phyloP scores from a whole-genome alignment of 805 yeast species.

The Candida odintsovae region DNA sequence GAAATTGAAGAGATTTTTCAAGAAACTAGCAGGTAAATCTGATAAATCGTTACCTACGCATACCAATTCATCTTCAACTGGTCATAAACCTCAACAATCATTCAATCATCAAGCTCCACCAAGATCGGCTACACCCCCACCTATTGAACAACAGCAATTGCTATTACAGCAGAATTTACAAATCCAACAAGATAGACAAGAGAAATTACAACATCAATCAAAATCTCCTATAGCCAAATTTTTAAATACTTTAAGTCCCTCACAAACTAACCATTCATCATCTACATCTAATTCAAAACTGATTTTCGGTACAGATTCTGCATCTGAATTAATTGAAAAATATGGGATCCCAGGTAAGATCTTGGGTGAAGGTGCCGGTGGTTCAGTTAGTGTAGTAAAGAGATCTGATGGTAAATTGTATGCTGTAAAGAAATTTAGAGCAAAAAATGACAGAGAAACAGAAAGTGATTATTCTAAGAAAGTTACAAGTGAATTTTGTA shows the following conservation, averaged over 20 bases:
- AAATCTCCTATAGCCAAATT: conserved; percentile 19
- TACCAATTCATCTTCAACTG: conserved; percentile 11
- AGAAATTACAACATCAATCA: conserved; percentile 4
- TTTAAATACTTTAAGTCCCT: conserved; percentile 17
- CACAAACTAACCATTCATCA: conserved; percentile 12
- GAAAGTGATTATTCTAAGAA: conserved; percentile 68
- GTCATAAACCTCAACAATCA: conserved; percentile 2
- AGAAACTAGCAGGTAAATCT: conserved; percentile 31
- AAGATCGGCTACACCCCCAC: neutral
- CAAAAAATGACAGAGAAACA: conserved; percentile 55
- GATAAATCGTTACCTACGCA: neutral
- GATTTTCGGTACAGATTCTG: conserved; percentile 33
- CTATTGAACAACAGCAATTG: conserved; percentile 8
- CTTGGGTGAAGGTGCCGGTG: conserved; percentile 92
- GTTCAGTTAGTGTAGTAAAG: conserved; percentile 78
- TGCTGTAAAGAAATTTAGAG: conserved; percentile 84
- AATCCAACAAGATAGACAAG: conserved; percentile 6
- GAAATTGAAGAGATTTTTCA: conserved; percentile 44
- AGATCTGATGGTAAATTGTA: conserved; percentile 56
- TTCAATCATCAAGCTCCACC: neutral
- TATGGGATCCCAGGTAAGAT: conserved; percentile 72
- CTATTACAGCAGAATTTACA: conserved; percentile 9
- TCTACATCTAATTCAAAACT: conserved; percentile 22
- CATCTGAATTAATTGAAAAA: conserved; percentile 43
- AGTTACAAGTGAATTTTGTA: conserved; percentile 74